Evolutionary conservation across 441 rosid genomes (phyloP), one percentile per base, ranked within the genome.

Genomic region (Metrosideros polymorpha): DNA sequence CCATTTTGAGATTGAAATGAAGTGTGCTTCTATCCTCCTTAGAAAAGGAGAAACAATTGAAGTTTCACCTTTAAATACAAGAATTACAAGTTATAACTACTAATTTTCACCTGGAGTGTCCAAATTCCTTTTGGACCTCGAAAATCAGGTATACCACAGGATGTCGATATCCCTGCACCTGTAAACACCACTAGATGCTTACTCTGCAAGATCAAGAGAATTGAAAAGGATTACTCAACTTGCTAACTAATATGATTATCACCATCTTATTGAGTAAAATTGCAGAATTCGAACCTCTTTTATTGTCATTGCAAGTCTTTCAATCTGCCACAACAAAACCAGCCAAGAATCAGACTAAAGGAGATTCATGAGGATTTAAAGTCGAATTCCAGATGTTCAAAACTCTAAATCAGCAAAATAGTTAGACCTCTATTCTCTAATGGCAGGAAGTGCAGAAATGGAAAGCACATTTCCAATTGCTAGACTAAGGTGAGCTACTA

Each of bases 91-190:
- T 83, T 53, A 32, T 83, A 18, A 42, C 29, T 12, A 51, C 43
- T 22, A 32, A 52, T 52, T 52, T 63, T 52, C 87, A 96, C 99
- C 99, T 97, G 99, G 61, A 97, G 85, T 22, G 99, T 97, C 99
- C 99, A 97, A 86, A 97, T 96, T 88, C 99, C 99, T 86, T 94
- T 93, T 76, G 99, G 99, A 79, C 99, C 99, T 88, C 99, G 92
- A 90, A 97, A 95, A 91, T 97, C 98, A 88, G 99, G 99, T 86
- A 97, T 97, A 61, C 99, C 98, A 89, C 99, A 95, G 88, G 99
- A 94, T 77, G 99, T 96, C 84, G 99, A 97, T 90, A 96, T 96
- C 87, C 99, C 99, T 29, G 99, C 99, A 89, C 99, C 99, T 55
- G 99, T 97, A 87, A 97, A 97, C 86, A 92, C 99, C 88, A 96